Evolutionary conservation across 202 grass and related monocot species (phyloP), one percentile per base, ranked within the genome.

Genomic region (Digitaria exilis): DNA sequence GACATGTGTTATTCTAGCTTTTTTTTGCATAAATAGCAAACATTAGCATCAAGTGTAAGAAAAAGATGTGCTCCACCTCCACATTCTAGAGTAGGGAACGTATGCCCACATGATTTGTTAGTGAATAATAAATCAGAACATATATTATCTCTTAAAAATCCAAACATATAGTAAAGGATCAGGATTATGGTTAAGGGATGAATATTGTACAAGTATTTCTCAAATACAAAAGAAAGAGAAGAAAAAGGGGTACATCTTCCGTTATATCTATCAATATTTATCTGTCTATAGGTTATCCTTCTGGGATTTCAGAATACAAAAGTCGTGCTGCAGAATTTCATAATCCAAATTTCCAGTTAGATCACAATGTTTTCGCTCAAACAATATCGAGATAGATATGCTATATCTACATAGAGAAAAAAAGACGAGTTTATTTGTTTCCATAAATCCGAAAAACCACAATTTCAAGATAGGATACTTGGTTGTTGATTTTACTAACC

Each of bases 401-500:
- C 3, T 24, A 63, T 71, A 76, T 69, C 44, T 58, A 68, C 41
- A 70, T 37, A 65, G 28, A 28, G 8, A 10, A 28, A 73, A 73
- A 54, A 88, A 25, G 12, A 35, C 43, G 65, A 13, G 35, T 25
- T 64, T 77, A 44, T 37, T 63, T 18, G 44, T 81, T 64, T 9
- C 75, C 75, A 30, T 54, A 64, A 76, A 83, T 69, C 17, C 69
- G 17, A 30, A 57, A 82, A 82, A 78, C 11, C 43, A 7, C 31
- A 69, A 82, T 79, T 52, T 18, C 35, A 67, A 4, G 64, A 59
- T 21, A 32, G 11, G 72, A 84, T 50, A 52, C 31, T 57, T 71
- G 6, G 43, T 66, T 59, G 19, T 42, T 24, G 22, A 68, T 69
- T 88, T 55, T 63, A 90, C 96, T 24, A 65, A 99, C 96, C 96